Percentiles rank a stretch among this genome's conserved stretches.
Conservation (phyloP, 371 early-diverging fungal genomes). For the Mucor racemosus region DNA sequence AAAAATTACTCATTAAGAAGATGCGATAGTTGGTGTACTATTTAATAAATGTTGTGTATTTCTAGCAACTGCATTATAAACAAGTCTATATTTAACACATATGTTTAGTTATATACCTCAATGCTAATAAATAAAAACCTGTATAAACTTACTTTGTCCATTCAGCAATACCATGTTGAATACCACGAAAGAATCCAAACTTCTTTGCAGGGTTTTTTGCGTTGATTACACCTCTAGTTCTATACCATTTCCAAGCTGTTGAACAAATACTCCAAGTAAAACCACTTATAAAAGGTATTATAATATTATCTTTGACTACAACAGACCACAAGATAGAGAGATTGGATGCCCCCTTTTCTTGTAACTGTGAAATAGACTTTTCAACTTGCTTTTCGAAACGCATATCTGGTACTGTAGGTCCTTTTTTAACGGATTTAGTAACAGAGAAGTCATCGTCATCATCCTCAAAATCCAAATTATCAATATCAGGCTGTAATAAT, state of each 20-base stretch:
- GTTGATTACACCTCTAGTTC: conserved; percentile 30
- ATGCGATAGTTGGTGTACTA: conserved; percentile 3
- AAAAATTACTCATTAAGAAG: conserved; percentile 14
- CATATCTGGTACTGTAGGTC: conserved; percentile 52
- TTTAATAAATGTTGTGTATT: conserved; percentile 5
- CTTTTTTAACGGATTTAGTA: conserved; percentile 12
- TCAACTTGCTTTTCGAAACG: conserved; percentile 52
- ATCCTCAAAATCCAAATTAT: conserved; percentile 19
- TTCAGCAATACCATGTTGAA: conserved; percentile 35
- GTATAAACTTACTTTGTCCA: conserved; percentile 39
- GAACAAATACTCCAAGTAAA: conserved; percentile 46
- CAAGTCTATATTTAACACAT: neutral
- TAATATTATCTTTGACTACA: conserved; percentile 48
- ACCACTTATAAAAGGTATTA: conserved; percentile 52
- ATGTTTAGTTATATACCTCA: no score
- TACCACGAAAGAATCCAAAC: conserved; percentile 29
- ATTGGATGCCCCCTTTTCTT: conserved; percentile 35
- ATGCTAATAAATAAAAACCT: neutral
- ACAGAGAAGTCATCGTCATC: conserved; percentile 31
- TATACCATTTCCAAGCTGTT: conserved; percentile 49
- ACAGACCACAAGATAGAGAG: conserved; percentile 39
- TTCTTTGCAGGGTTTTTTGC: conserved; percentile 17
- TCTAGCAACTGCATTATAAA: conserved; percentile 10
- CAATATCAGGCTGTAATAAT: conserved; percentile 23
- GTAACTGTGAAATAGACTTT: conserved; percentile 31